Conservation (phyloP, 495 filamentous ascomycete species). For the Podospora pseudopauciseta region DNA sequence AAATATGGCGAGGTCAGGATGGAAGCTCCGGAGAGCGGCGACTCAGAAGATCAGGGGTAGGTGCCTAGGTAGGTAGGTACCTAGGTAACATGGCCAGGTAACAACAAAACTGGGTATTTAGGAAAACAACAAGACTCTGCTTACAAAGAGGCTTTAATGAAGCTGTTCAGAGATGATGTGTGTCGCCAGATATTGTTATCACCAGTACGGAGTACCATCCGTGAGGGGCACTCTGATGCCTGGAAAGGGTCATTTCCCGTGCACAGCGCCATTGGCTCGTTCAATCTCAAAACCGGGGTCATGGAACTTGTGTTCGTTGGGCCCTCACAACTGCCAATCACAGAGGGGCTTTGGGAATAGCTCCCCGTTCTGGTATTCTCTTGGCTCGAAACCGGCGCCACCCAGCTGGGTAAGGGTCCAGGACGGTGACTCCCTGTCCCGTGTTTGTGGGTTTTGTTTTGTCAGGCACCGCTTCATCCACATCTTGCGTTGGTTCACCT, state of each 20-base stretch:
- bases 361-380: neutral
- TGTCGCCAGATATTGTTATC: neutral
- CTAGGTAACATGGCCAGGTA: no score
- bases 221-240: neutral
- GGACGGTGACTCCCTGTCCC: neutral
- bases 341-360: neutral
- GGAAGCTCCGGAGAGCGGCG: neutral
- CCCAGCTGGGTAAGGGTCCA: neutral
- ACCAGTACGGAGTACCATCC: no score
- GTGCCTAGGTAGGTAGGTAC: neutral
- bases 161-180: neutral
- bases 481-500: conserved; percentile 10
- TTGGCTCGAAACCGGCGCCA: neutral
- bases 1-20: neutral
- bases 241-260: neutral
- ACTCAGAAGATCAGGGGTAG: neutral
- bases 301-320: neutral
- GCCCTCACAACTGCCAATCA: neutral
- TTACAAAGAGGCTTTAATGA: neutral
- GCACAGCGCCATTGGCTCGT: neutral
- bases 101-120: neutral
- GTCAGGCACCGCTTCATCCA: neutral
- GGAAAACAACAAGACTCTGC: neutral
- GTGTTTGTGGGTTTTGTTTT: neutral
- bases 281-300: neutral